A percentile compares a stretch with the other conserved stretches of the same genome.
These are phyloP conservation scores for Volvariella volvacea DNA, from an alignment of 1,284 basidiomycete genomes.

Conservation along the genomic window DNA sequence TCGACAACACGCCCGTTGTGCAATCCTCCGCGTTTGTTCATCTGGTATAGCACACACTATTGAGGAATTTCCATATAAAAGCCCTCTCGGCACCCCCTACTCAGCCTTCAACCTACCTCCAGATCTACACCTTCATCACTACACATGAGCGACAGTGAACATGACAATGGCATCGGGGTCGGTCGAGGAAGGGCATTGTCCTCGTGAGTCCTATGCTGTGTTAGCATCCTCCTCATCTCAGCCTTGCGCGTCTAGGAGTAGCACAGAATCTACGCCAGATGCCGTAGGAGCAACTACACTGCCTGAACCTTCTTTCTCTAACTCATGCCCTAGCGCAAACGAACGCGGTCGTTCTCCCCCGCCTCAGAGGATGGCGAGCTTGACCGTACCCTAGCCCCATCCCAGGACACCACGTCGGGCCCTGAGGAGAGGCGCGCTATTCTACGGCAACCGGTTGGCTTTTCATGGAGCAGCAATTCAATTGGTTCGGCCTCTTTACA, in stretches of 20 bases:
- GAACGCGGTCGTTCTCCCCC: slow-evolving; percentile 42
- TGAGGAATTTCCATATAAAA: too few relatives aligned
- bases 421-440: slow-evolving; percentile 43
- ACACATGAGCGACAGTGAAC: not conserved
- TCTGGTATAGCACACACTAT: too few relatives aligned
- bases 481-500: slow-evolving; percentile 19
- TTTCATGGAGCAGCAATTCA: slow-evolving; percentile 23
- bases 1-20: too few relatives aligned
- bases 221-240: not conserved
- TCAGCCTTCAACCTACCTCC: too few relatives aligned
- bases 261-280: slow-evolving; percentile 46
- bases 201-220: slow-evolving; percentile 18
- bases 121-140: too few relatives aligned
- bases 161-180: slow-evolving; percentile 11
- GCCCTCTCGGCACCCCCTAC: too few relatives aligned
- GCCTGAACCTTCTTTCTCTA: slow-evolving; percentile 2
- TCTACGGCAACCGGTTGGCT: slow-evolving; percentile 49
- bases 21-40: too few relatives aligned
- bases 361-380: slow-evolving; percentile 42
- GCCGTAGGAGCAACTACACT: slow-evolving; percentile 20
- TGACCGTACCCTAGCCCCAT: slow-evolving; percentile 9
- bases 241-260: slow-evolving; percentile 33
- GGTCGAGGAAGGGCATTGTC: slow-evolving; percentile 19
- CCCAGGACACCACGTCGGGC: slow-evolving; percentile 39
- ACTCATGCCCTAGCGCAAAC: slow-evolving; percentile 17